Base-by-base conservation (phyloP, 225 moss, liverwort and hornwort species). In the Pleurozium schreberi region DNA sequence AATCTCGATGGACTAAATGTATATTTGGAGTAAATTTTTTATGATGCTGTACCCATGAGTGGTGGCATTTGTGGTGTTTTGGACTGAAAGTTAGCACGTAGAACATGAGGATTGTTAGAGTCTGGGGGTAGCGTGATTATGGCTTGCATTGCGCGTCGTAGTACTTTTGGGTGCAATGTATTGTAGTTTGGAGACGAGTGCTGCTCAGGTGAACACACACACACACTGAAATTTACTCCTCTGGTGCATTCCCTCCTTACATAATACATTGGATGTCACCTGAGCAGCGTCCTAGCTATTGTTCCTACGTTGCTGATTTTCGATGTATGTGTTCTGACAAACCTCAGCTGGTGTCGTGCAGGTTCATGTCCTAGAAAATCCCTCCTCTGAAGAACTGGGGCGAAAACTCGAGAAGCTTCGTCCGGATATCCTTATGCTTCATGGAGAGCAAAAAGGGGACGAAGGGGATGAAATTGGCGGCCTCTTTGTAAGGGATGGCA, bases 371-470 rank as follows among this genome's bases (percentile, higher is more conserved):
- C 59, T 97, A 84, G 94, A 96, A 86, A 89, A 93, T 74, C 98
- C 97, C 61, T 93, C 98, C 31, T 93, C 91, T 81, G 95, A 96
- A 83, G 97, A 98, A 85, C 91, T 98, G 65, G 95, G 94, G 81
- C 78, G 91, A 74, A 96, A 94, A 90, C 87, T 98, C 59, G 97
- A 98, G 85, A 92, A 87, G 49, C 80, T 98, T 47, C 95, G 94
- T 80, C 98, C 98, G 62, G 96, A 98, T 87, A 95, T 96, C 75
- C 93, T 98, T 27, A 92, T 93, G 86, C 95, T 98, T 75, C 98
- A 97, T 88, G 97, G 97, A 84, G 96, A 96, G 86, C 93, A 87
- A 64, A 26, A 50, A 38, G 87, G 86, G 66, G 64, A 89, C 30
- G 95, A 93, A 43, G 94, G 91, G 88, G 93, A 95, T 84, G 95